Evolutionary conservation across 306 rosid species (phyloP), one percentile per base, ranked within the genome.

Genomic region (Arachis stenosperma): DNA sequence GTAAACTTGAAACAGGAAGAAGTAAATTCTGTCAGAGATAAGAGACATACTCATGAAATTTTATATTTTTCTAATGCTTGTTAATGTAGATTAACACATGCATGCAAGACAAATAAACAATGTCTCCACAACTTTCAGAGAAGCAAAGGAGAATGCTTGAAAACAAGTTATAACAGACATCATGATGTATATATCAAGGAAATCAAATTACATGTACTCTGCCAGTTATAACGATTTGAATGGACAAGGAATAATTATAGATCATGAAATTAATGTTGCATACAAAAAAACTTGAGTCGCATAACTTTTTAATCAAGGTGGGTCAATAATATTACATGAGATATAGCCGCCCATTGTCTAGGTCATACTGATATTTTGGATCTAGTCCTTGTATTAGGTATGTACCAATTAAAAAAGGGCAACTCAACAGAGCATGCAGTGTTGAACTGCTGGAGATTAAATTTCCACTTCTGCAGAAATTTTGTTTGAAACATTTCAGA

Each of bases 101-200:
- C 37, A 33, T 33, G 4, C 37, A 33, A 46, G 5, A 0, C 1
- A 59, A 39, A 3, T 8, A 0, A 54, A 9, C 7, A 33, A 72
- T 14, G 57, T 37, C 14, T 39, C 29, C 52, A 58, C 10, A n/a
- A 51, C 5, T 29, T 48, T 17, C 41, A 36, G 3, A 61, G 5
- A 51, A 33, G 40, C 17, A 40, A 69, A 69, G 74, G 47, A 69
- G 22, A 39, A 40, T 37, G 30, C 58, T 52, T 6, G 43, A 14
- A 27, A 77, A 43, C 42, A 57, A 65, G 57, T 63, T 64, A 63
- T 41, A 61, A 40, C 22, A 61, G 51, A 61, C 5, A 77, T 13
- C 40, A 61, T 67, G 68, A 14, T 42, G 57, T 27, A 54, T 30
- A 41, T 8, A 42, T 54, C 42, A 17, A 55, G 30, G 53, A 62